A percentile compares a stretch with the other conserved stretches of the same genome.
phyloP scores from a whole-genome alignment of 768 basidiomycete species.

The Lactifluus volemus region DNA sequence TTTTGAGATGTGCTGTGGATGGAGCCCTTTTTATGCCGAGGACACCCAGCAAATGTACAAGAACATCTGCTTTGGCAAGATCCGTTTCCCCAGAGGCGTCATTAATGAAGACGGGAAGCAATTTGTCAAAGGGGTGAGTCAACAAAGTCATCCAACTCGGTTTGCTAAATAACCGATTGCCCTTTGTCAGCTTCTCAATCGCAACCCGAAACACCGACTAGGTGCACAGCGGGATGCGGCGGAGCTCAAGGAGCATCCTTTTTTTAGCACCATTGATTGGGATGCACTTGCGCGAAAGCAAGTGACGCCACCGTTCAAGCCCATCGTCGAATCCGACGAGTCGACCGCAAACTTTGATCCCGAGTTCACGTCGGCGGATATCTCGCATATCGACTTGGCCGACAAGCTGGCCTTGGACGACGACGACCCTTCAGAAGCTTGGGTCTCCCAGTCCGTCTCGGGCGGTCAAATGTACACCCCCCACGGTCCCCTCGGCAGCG shows the following conservation, averaged over 20 bases:
- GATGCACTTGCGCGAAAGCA: conserved; percentile 75
- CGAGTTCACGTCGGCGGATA: conserved; percentile 91
- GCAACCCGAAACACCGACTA: conserved; percentile 96
- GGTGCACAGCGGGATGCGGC: conserved; percentile 85
- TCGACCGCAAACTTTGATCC: conserved; percentile 97
- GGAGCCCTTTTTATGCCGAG: conserved; percentile 99
- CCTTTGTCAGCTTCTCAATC: conserved; percentile 73
- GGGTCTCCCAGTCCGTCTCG: conserved; percentile 35
- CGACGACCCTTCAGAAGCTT: conserved; percentile 63
- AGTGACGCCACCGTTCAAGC: conserved; percentile 96
- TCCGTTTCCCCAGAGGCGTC: conserved; percentile 93
- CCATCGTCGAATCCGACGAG: conserved; percentile 95
- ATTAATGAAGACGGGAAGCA: conserved; percentile 98
- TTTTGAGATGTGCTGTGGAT: conserved; percentile 99
- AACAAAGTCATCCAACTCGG: neutral
- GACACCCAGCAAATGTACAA: conserved; percentile 99
- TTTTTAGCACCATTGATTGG: conserved; percentile 93
- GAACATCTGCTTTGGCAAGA: conserved; percentile 98
- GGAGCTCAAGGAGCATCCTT: conserved; percentile 93
- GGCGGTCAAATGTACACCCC: conserved; percentile 46
- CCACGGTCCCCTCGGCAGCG: conserved; percentile 63
- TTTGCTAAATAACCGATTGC: neutral
- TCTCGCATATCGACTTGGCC: conserved; percentile 56
- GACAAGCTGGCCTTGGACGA: conserved; percentile 34
- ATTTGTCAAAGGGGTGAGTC: conserved; percentile 93